Percentiles rank a stretch among this genome's conserved stretches.
phyloP scores from a whole-genome alignment of 1,284 basidiomycete genomes.

The Cystobasidium slooffiae region DNA sequence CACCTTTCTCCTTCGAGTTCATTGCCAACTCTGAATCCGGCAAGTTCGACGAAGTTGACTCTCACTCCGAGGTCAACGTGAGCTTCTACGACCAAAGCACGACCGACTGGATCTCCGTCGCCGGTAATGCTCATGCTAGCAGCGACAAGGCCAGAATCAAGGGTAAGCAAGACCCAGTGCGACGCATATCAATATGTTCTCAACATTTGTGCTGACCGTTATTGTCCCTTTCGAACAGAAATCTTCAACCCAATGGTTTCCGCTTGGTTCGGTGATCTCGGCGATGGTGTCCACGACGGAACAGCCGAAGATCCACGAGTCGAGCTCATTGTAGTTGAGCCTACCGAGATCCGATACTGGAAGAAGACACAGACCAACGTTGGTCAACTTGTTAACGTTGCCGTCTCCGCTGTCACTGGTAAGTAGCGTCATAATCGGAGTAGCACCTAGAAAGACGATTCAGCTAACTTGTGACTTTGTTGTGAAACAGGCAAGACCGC shows the following conservation, averaged over 20 bases:
- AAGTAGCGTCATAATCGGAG: not conserved
- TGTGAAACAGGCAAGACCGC: constrained; percentile 40
- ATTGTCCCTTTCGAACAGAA: constrained; percentile 2
- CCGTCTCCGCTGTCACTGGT: constrained; percentile 36
- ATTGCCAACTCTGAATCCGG: constrained; percentile 41
- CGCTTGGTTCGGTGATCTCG: constrained; percentile 43
- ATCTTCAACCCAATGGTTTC: constrained; percentile 44
- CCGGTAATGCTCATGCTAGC: constrained; percentile 24
- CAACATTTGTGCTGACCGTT: not conserved
- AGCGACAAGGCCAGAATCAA: constrained; percentile 41
- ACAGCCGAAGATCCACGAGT: constrained; percentile 33
- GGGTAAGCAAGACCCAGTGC: constrained; percentile 2
- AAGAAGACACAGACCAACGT: constrained; percentile 29
- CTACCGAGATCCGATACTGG: constrained; percentile 36
- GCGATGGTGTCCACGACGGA: constrained; percentile 36
- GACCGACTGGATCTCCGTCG: constrained; percentile 42
- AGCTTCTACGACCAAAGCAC: constrained; percentile 34
- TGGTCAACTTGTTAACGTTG: constrained; percentile 28
- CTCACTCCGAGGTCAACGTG: constrained; percentile 39
- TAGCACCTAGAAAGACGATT: not conserved
- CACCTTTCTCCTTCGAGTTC: constrained; percentile 43
- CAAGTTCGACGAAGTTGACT: constrained; percentile 42
- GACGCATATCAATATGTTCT: not conserved
- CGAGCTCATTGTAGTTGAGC: constrained; percentile 36
- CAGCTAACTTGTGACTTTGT: not conserved